Evolutionary conservation across 805 yeast species (phyloP).

Genomic region (Cyberlindnera galapagoensis): DNA sequence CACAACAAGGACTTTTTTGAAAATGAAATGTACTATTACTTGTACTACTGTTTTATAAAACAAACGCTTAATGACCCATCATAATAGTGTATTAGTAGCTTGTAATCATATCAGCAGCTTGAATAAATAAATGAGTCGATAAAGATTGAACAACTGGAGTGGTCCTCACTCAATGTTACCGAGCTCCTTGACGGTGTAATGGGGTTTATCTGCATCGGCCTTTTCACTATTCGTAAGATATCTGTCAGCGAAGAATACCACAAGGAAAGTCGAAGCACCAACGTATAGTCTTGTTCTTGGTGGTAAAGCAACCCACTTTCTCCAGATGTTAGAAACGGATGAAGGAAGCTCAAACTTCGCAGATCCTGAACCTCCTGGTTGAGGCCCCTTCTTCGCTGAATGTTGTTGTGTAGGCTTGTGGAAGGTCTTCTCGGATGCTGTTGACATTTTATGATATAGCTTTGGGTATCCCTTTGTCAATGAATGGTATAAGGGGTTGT

Average conservation of each 20-base stretch:
- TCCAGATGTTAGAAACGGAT: conserved; percentile 4
- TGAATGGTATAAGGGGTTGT: too few species aligned
- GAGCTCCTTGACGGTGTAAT: too few species aligned
- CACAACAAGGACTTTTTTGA: background rate
- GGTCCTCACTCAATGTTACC: background rate
- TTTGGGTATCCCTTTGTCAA: background rate
- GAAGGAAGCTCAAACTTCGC: conserved; percentile 1
- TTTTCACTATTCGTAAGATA: conserved; percentile 15
- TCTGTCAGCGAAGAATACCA: conserved; percentile 22
- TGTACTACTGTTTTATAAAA: background rate
- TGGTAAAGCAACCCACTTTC: conserved; percentile 20
- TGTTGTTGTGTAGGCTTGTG: conserved; percentile 10
- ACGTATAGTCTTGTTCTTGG: conserved; percentile 21
- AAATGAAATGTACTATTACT: background rate
- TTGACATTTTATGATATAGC: background rate
- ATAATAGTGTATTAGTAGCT: too few species aligned
- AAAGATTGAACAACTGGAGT: too few species aligned
- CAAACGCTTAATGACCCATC: background rate
- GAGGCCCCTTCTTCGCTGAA: background rate
- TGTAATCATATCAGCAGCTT: too few species aligned
- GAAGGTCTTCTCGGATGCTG: conserved; percentile 14
- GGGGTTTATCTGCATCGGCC: too few species aligned
- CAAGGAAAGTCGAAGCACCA: conserved; percentile 24
- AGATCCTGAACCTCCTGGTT: background rate
- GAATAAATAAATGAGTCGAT: too few species aligned